phyloP scores from a whole-genome alignment of 2,329 filamentous ascomycete species.

The Aspergillus pseudoterreus region DNA sequence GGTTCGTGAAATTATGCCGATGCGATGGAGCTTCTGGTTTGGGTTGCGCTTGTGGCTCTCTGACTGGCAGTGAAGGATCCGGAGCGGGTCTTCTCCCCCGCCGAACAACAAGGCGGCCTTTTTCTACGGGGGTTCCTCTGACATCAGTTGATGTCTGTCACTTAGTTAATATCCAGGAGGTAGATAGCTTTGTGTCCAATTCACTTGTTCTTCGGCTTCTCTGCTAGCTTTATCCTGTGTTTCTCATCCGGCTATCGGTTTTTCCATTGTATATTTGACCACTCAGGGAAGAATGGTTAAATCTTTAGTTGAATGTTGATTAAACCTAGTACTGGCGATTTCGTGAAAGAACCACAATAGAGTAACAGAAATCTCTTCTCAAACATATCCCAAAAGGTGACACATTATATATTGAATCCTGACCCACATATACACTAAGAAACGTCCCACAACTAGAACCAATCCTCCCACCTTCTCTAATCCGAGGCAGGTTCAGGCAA shows the following conservation, averaged over 20 bases:
- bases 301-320: no score
- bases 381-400: no score
- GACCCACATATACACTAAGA: neutral
- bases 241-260: no score
- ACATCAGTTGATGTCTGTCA: neutral
- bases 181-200: no score
- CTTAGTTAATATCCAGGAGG: no score
- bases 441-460: neutral
- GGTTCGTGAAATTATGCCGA: conserved; percentile 22
- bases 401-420: neutral
- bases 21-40: conserved; percentile 14
- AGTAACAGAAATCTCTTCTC: no score
- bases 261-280: no score
- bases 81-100: conserved; percentile 23
- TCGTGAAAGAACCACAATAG: no score
- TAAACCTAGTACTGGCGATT: no score
- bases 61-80: conserved; percentile 7
- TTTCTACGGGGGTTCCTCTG: neutral
- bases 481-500: conserved; percentile 19
- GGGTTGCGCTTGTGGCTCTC: conserved; percentile 11
- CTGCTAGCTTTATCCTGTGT: no score
- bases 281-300: no score
- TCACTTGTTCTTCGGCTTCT: no score
- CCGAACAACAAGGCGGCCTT: conserved; percentile 11
- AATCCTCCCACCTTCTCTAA: neutral